These are phyloP conservation scores for Tylopilus sp. DNA, from an alignment of 768 basidiomycete genomes.

Conservation along the genomic window DNA sequence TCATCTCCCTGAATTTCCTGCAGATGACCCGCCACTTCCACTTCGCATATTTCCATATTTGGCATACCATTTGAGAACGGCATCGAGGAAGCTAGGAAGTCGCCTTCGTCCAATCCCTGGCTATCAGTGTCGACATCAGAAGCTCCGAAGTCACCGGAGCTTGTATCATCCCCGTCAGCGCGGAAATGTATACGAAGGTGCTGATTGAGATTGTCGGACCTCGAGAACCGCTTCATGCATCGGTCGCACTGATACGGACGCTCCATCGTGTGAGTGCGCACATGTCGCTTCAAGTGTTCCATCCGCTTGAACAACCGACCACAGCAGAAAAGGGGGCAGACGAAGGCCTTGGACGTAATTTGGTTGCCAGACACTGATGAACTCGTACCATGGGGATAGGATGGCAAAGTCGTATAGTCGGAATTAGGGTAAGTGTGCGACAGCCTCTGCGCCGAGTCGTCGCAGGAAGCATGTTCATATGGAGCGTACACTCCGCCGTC, in stretches of 20 bases:
- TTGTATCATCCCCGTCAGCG: constrained; percentile 28
- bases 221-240: constrained; percentile 81
- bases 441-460: constrained; percentile 17
- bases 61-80: constrained; percentile 33
- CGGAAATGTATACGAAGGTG: constrained; percentile 75
- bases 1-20: constrained; percentile 57
- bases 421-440: constrained; percentile 16
- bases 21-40: constrained; percentile 55
- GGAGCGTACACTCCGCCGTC: constrained; percentile 17
- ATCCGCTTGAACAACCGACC: constrained; percentile 85
- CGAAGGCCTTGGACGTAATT: constrained; percentile 60
- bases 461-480: constrained; percentile 19
- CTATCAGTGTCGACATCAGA: constrained; percentile 33
- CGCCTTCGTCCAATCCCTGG: constrained; percentile 35
- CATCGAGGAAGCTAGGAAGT: constrained; percentile 23
- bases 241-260: constrained; percentile 71
- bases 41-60: constrained; percentile 55
- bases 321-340: constrained; percentile 83
- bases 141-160: constrained; percentile 25
- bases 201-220: constrained; percentile 86
- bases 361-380: constrained; percentile 22
- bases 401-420: constrained; percentile 12
- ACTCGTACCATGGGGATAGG: constrained; percentile 21
- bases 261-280: constrained; percentile 89
- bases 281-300: constrained; percentile 87